phyloP scores from a whole-genome alignment of 2,329 filamentous ascomycete species.

The Fusarium albidum region DNA sequence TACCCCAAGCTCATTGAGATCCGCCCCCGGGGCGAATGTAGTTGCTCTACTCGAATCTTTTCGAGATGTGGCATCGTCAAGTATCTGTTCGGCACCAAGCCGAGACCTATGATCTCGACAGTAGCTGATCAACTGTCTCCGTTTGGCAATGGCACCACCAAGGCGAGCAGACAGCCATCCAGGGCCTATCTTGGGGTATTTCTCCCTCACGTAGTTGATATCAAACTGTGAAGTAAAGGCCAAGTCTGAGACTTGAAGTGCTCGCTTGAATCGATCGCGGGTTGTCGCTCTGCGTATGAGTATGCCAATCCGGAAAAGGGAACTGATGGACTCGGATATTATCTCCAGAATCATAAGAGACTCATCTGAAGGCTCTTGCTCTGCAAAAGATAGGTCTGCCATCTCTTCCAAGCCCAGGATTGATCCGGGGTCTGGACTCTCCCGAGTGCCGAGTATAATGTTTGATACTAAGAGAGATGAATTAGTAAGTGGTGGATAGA shows the following conservation, averaged over 20 bases:
- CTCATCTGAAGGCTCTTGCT: neutral
- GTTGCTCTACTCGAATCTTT: too few relatives aligned
- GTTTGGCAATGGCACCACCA: constrained; percentile 17
- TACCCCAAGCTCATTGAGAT: neutral
- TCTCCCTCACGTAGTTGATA: constrained; percentile 10
- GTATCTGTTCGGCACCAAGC: neutral
- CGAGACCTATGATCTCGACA: constrained; percentile 11
- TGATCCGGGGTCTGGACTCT: too few relatives aligned
- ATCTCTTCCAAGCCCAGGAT: too few relatives aligned
- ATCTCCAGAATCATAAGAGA: neutral
- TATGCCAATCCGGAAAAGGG: constrained; percentile 10
- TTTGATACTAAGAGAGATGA: too few relatives aligned
- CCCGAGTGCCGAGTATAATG: too few relatives aligned
- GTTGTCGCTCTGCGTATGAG: constrained; percentile 11
- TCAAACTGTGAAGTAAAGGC: neutral
- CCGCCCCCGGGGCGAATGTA: too few relatives aligned
- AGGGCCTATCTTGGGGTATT: constrained; percentile 2
- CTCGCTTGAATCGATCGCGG: constrained; percentile 11
- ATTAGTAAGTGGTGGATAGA: too few relatives aligned
- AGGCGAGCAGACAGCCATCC: constrained; percentile 1
- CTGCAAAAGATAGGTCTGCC: too few relatives aligned
- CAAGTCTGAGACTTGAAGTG: neutral
- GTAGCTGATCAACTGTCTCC: constrained; percentile 18
- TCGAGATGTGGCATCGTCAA: neutral
- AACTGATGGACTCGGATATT: constrained; percentile 14